Evolutionary conservation across 176 grass and related monocot genomes (phyloP), one percentile per base, ranked within the genome.

Genomic region (Leersia perrieri): DNA sequence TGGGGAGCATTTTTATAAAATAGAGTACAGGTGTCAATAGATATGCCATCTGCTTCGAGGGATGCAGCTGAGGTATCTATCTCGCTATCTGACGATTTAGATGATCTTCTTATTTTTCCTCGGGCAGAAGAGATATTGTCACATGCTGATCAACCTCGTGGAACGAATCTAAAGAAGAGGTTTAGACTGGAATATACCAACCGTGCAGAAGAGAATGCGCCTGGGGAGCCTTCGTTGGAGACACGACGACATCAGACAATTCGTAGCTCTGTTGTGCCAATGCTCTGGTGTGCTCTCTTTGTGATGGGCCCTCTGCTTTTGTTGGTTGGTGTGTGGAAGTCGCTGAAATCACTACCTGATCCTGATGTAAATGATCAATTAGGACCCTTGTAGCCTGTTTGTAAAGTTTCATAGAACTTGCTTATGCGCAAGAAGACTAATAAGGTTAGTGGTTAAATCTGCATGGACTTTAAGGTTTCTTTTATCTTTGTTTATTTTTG

Each of bases 281-380:
- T 57, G 29, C 22, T 83, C 2, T 79, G 44, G 47, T 12, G 67
- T 28, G 61, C 61, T 25, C 15, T 83, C 3, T 6, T 60, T 15
- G 28, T 60, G 74, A 47, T 83, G 53, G 26, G 18, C 1, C 44
- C 51, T 23, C 30, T 81, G 65, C 67, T 88, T 64, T 34, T 82
- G 4, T 60, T 88, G 82, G 74, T 60, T 34, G 67, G 67, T 26
- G 8, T 78, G 29, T 83, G 80, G 80, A 73, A 65, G 45, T 77
- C 9, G 0, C 51, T 70, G 9, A 41, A 41, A 39, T 38, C 70
- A 60, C 33, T 22, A 25, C n/a, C n/a, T n/a, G 40, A 11, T n/a
- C n/a, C n/a, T 27, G 10, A 35, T 22, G 22, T 53, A 51, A 76
- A 53, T 27, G 23, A n/a, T 9, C 22, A n/a, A n/a, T n/a, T n/a